These are phyloP conservation scores for Gillenia trifoliata DNA, from an alignment of 306 rosid species.

Conservation along the genomic window DNA sequence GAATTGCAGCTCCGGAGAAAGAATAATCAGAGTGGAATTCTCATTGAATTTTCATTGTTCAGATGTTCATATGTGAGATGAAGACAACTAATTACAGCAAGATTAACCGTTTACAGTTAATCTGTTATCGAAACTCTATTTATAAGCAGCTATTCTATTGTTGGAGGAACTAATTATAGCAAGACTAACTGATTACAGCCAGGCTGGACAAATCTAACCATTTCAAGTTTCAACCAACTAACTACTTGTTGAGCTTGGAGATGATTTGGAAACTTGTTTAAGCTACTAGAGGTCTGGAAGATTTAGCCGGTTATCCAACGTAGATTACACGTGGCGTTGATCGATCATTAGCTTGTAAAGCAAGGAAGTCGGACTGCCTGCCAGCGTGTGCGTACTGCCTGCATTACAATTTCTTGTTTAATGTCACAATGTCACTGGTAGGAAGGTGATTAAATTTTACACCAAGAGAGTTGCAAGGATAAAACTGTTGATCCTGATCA, in stretches of 20 bases:
- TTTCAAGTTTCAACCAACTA: neutral
- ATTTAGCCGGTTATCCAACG: neutral
- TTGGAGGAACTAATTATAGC: neutral
- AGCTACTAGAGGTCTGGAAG: neutral
- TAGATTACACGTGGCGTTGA: neutral
- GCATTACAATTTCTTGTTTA: neutral
- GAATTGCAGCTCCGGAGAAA: neutral
- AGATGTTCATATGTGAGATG: neutral
- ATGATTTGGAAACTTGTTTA: neutral
- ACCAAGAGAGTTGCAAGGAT: neutral
- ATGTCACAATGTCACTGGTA: neutral
- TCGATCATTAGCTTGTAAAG: neutral
- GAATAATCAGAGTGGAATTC: neutral
- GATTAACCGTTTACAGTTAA: neutral
- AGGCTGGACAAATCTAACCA: neutral
- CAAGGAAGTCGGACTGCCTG: neutral
- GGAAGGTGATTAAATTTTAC: neutral
- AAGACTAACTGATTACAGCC: neutral
- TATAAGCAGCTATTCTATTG: neutral
- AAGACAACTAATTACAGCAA: neutral
- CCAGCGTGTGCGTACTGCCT: neutral
- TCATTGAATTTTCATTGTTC: neutral
- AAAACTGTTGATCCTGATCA: neutral
- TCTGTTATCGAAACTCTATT: neutral
- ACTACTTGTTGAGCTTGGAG: neutral